Evolutionary conservation across 345 rosid genomes (phyloP).

Genomic region (Populus davidiana): DNA sequence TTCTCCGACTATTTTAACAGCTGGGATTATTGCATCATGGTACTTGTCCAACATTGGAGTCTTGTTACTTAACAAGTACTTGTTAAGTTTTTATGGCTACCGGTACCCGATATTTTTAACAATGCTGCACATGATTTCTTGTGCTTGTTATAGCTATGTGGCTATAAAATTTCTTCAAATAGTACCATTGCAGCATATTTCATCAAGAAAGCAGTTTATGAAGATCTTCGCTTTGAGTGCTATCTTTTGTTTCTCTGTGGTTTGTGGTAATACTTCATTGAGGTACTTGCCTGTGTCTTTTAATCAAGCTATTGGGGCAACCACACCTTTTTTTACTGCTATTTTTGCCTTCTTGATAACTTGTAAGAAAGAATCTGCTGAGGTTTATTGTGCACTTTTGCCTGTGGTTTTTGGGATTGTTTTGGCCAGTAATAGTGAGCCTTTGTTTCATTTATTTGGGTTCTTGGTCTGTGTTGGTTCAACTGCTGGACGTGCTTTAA

Average conservation of each 20-base stretch:
- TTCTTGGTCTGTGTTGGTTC: conserved; percentile 90
- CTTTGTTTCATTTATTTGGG: conserved; percentile 84
- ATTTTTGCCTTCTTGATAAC: conserved; percentile 86
- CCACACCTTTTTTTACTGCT: conserved; percentile 97
- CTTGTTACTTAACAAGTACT: conserved; percentile 87
- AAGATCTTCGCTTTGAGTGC: conserved; percentile 78
- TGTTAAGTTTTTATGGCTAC: conserved; percentile 83
- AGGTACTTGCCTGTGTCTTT: conserved; percentile 97
- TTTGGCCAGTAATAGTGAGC: conserved; percentile 87
- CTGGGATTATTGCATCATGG: conserved; percentile 81
- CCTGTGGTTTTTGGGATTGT: conserved; percentile 96
- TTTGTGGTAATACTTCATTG: conserved; percentile 88
- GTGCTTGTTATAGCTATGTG: conserved; percentile 72
- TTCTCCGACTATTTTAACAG: conserved; percentile 61
- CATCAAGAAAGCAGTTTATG: conserved; percentile 68
- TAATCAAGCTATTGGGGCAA: conserved; percentile 95
- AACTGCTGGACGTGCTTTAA: conserved; percentile 92
- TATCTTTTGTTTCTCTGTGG: conserved; percentile 91
- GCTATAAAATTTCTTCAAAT: conserved; percentile 68
- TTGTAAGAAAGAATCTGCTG: conserved; percentile 80
- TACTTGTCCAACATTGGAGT: conserved; percentile 93
- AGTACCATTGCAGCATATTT: conserved; percentile 81
- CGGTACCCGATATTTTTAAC: conserved; percentile 92
- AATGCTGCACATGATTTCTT: conserved; percentile 88
- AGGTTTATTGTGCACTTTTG: conserved; percentile 76